Base-by-base conservation (phyloP, 2,329 filamentous ascomycete genomes). In the Verticillium tricorpus region DNA sequence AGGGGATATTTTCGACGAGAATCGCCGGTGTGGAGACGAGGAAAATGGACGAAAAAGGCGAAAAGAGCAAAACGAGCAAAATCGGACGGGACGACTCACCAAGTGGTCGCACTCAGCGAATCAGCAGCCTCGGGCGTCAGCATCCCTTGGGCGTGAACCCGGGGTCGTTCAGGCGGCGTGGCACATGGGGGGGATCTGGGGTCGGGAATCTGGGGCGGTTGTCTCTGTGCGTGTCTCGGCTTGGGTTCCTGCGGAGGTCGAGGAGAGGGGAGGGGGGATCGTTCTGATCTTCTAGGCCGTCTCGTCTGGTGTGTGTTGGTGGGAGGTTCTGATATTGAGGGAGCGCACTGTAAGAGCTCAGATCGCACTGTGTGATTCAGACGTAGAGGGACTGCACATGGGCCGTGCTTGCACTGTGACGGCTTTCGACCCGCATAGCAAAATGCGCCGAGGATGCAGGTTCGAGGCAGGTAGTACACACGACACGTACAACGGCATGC, bases 61-160 rank as follows among this genome's bases (percentile, higher is more conserved):
- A 39, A 52, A 59, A 59, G 52, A 35, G 50, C 58, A 34, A 45
- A 58, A 17, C 15, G 5, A 28, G 28, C 28, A 28, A 32, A 25
- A 31, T 28, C 25, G 19, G 19, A 17, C 34, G 45, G 56, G 39
- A 35, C 19, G 32, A 66, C 64, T 66, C 63, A 66, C 64, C 64
- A 66, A 31, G 64, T 65, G 58, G 64, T 66, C 34, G 64, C 64
- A 37, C 64, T 63, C 59, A 66, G 50, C 61, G 64, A 64, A 66
- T 66, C 64, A 63, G 63, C 39, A 28, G 25, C 37, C 17, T 52
- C 45, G 45, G 45, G 45, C 4, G 45, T 52, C 45, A 52, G 45
- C 45, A 52, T 52, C 45, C 45, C 45, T 52, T 52, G 45, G 45
- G 45, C 19, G 45, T 52, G 22, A 52, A 22, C 45, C 45, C n/a